Percentiles rank a stretch among this genome's conserved stretches.
Conservation (phyloP, 176 grass and related monocot genomes). For the Saccharum spontaneum region DNA sequence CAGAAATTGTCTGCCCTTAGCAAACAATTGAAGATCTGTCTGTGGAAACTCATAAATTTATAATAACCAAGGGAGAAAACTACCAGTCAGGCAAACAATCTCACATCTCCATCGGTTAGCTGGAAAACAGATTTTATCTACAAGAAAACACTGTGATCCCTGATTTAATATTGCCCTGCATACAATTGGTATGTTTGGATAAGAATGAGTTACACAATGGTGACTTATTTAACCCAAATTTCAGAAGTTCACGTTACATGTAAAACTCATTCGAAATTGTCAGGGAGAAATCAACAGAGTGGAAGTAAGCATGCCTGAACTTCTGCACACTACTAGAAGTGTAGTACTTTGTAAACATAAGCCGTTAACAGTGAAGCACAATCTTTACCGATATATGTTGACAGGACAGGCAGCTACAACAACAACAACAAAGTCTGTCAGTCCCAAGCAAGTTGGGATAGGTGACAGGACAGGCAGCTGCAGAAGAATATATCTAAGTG, state of each 20-base stretch:
- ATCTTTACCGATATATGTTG: background rate
- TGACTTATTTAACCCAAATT: background rate
- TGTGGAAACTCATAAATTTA: background rate
- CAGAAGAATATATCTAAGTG: background rate
- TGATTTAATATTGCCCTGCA: background rate
- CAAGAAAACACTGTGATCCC: background rate
- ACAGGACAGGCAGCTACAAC: background rate
- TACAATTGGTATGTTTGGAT: background rate
- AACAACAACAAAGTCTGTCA: too few species aligned
- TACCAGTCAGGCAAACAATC: background rate
- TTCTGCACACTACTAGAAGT: background rate
- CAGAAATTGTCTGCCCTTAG: too few species aligned
- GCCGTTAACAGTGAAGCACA: background rate
- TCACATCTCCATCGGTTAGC: background rate
- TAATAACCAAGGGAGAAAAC: background rate
- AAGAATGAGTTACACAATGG: background rate
- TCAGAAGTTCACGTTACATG: background rate
- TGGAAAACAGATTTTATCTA: background rate
- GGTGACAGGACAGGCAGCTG: background rate
- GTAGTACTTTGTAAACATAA: background rate
- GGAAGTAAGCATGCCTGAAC: background rate
- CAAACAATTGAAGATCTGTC: background rate
- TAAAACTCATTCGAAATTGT: slow-evolving; percentile 11
- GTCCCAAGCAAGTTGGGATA: too few species aligned
- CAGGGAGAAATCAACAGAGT: background rate